These are phyloP conservation scores for Cladosporium austrohemisphaericum DNA, from an alignment of 2,329 filamentous ascomycete species.

Conservation along the genomic window DNA sequence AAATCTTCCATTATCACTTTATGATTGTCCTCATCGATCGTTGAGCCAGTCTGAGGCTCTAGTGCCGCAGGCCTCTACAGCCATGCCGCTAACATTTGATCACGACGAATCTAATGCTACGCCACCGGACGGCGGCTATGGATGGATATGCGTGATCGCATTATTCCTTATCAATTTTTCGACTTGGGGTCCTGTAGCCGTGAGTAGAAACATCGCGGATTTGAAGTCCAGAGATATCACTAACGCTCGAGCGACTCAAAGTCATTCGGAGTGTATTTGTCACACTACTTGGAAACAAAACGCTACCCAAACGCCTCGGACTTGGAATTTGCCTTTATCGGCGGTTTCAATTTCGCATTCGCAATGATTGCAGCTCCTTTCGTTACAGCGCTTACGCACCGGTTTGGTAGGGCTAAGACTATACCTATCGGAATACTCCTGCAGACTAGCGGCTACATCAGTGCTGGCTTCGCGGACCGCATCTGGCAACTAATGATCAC, in stretches of 20 bases:
- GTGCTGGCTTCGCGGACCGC: conserved; percentile 32
- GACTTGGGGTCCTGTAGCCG: conserved; percentile 26
- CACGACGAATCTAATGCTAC: background rate
- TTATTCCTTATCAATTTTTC: conserved; percentile 27
- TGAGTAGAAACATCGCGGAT: background rate
- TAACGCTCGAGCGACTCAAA: conserved; percentile 12
- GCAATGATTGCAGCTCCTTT: conserved; percentile 36
- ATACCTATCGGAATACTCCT: conserved; percentile 34
- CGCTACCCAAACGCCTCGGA: conserved; percentile 35
- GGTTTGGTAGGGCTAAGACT: conserved; percentile 25
- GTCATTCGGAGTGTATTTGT: conserved; percentile 43
- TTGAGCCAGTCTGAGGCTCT: background rate
- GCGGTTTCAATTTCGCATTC: conserved; percentile 37
- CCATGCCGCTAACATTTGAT: conserved; percentile 3
- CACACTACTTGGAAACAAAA: conserved; percentile 38
- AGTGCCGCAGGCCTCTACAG: background rate
- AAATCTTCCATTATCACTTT: background rate
- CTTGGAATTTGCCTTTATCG: conserved; percentile 41
- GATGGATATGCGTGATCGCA: conserved; percentile 31
- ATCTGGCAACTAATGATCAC: conserved; percentile 40
- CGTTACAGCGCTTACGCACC: conserved; percentile 30
- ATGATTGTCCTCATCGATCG: background rate
- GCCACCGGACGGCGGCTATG: conserved; percentile 32
- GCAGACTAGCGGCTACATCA: conserved; percentile 31
- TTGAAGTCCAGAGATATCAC: conserved; percentile 1